These are phyloP conservation scores for Mycena venus DNA, from an alignment of 768 basidiomycete genomes.

Conservation along the genomic window DNA sequence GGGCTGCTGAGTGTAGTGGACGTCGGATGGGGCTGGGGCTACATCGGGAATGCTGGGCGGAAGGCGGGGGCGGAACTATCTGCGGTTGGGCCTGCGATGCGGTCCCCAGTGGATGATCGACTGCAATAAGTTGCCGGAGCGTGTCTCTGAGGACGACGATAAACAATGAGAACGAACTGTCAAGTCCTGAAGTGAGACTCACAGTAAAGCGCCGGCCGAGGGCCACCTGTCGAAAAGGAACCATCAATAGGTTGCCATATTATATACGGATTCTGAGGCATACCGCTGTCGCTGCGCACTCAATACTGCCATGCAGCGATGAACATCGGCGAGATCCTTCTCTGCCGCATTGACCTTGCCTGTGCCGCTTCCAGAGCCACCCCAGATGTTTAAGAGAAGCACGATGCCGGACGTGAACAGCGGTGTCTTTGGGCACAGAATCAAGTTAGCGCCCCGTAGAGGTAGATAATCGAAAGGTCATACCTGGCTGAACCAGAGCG, in stretches of 20 bases:
- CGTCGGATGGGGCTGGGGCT: neutral
- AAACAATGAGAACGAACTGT: neutral
- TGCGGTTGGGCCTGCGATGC: neutral
- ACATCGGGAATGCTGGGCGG: neutral
- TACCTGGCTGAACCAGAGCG: constrained; percentile 29
- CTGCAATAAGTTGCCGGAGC: constrained; percentile 27
- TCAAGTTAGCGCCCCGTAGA: neutral
- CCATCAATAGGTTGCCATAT: neutral
- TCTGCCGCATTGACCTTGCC: constrained; percentile 12
- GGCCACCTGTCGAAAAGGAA: constrained; percentile 19
- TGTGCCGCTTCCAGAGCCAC: constrained; percentile 6
- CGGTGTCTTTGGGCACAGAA: constrained; percentile 18
- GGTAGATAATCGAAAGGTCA: neutral
- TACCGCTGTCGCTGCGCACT: constrained; percentile 17
- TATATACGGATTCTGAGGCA: neutral
- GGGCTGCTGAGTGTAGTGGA: neutral
- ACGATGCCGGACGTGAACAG: constrained; percentile 32
- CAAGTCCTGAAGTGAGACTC: neutral
- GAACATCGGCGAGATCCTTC: constrained; percentile 26
- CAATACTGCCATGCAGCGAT: constrained; percentile 29
- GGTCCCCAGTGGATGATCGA: constrained; percentile 6
- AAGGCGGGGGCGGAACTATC: too few species aligned
- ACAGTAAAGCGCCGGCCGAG: constrained; percentile 30
- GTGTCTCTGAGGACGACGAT: constrained; percentile 14
- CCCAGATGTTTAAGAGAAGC: constrained; percentile 31